Evolutionary conservation across 78 protist genomes (phyloP).

Genomic region (Chrysochromulina parva): DNA sequence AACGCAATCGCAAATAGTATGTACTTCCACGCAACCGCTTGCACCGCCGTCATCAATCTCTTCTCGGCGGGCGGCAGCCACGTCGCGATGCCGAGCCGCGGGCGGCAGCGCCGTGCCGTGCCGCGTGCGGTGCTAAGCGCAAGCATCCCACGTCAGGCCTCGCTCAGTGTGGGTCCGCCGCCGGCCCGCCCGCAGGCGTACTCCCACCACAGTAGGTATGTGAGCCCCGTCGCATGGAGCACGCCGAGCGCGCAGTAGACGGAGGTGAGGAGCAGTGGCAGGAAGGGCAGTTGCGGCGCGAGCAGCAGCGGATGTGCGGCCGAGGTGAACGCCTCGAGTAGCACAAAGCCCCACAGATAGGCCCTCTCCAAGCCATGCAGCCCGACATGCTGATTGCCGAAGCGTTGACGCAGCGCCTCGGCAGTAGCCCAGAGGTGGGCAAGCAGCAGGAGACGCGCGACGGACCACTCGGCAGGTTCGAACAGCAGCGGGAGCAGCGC

Average conservation of each 20-base stretch:
- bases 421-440: neutral
- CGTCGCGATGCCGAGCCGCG: no score
- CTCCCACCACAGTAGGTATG: neutral
- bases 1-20: no score
- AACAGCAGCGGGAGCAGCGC: conserved; percentile 23
- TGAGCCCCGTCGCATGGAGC: neutral
- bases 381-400: neutral
- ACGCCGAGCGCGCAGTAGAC: conserved; percentile 43
- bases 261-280: conserved; percentile 47
- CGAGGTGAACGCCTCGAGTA: neutral
- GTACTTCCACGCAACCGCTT: no score
- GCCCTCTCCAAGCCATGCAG: neutral
- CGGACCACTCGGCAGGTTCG: neutral
- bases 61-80: no score
- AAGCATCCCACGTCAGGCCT: no score
- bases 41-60: no score
- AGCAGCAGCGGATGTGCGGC: neutral
- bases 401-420: neutral
- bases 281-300: conserved; percentile 39
- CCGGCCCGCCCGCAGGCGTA: neutral
- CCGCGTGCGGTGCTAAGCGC: no score
- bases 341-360: neutral
- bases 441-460: neutral
- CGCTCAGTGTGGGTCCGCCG: no score
- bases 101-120: no score